Evolutionary conservation across 148 eudicot genomes (phyloP).

Genomic region (Spergularia bocconei): DNA sequence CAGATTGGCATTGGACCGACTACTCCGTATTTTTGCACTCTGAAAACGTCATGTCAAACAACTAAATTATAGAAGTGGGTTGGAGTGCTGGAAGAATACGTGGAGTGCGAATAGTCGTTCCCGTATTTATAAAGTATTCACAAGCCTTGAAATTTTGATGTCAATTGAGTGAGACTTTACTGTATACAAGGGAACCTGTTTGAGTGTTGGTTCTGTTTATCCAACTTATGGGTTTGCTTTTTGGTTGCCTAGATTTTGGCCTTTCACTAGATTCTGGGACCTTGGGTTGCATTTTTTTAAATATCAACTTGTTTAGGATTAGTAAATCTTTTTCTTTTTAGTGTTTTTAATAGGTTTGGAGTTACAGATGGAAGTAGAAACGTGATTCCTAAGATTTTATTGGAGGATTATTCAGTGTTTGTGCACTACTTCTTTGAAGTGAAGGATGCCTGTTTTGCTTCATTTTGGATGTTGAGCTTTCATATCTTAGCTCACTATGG

Average conservation of each 20-base stretch:
- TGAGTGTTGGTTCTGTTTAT: background rate
- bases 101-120: too few relatives aligned
- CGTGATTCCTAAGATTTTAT: slow-evolving; percentile 18
- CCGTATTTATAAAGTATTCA: background rate
- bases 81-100: too few relatives aligned
- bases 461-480: slow-evolving; percentile 2
- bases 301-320: background rate
- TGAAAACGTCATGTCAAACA: too few relatives aligned
- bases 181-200: background rate
- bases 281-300: background rate
- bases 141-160: slow-evolving; percentile 3
- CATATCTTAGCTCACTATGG: slow-evolving; percentile 21
- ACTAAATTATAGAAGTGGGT: too few relatives aligned
- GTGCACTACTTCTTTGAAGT: slow-evolving; percentile 2
- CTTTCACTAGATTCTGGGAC: slow-evolving; percentile 11
- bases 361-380: slow-evolving; percentile 29
- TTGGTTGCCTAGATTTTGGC: slow-evolving; percentile 12
- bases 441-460: slow-evolving; percentile 11
- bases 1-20: too few relatives aligned
- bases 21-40: too few relatives aligned
- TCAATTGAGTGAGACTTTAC: background rate
- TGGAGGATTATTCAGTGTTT: slow-evolving; percentile 7
- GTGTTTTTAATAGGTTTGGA: slow-evolving; percentile 2
- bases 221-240: slow-evolving; percentile 3
- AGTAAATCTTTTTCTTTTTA: background rate